Evolutionary conservation across 139 green algal genomes (phyloP), one percentile per base, ranked within the genome.

Genomic region (Bryopsis sp.): DNA sequence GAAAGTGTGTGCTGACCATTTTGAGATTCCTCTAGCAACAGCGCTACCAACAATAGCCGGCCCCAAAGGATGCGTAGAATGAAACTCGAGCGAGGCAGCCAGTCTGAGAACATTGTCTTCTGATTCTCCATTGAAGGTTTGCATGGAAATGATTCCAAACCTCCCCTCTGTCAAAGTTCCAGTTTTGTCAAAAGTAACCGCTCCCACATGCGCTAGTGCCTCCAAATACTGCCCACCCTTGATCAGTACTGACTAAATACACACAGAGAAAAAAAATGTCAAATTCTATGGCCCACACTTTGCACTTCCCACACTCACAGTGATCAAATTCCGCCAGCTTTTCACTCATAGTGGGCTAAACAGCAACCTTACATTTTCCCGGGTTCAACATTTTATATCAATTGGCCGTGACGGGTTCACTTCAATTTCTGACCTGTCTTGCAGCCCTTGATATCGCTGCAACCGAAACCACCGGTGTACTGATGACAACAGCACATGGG

Each of bases 141-240:
- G 5, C 5, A 67, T 47, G 7, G 7, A 8, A 7, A 47, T 31
- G 26, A 67, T 29, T 29, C 47, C n/a, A 1, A 76, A 74, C 57
- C 58, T 31, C 35, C 85, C 91, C 38, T 83, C 57, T 2, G 94
- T 99, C 1, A 99, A 74, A 0, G 94, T 99, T 43, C 94, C 94
- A 2, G 94, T 99, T 77, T 99, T 99, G 74, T 99, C 94, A 67
- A 97, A 65, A 76, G 65, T n/a, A 5, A 96, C 72, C 1, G 79
- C 86, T 67, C 90, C 73, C 26, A 97, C 79, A 5, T 60, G 37
- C 33, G 76, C 80, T 38, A 92, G 59, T 4, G 75, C 73, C 82
- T 98, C 91, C 39, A 99, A 70, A 36, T 94, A 89, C 38, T 97
- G 92, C 0, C 92, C 94, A 26, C 86, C 88, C 0, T 91, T 72